Conservation (phyloP, 2,329 filamentous ascomycete genomes). For the Paracamarosporium sp. region DNA sequence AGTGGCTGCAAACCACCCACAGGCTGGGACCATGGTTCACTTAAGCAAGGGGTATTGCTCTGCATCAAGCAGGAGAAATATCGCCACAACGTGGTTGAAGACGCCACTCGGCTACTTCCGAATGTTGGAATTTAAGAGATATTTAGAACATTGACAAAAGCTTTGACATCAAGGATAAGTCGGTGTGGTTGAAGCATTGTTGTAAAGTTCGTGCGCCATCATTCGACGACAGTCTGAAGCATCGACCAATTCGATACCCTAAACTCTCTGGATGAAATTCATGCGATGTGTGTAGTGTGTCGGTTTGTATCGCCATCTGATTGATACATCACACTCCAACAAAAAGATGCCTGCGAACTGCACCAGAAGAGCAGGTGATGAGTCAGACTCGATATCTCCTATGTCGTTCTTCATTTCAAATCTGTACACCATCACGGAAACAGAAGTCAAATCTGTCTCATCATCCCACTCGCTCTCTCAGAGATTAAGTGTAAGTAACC, state of each 20-base stretch:
- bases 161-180: not conserved
- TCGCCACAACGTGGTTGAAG: constrained; percentile 15
- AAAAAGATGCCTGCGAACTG: constrained; percentile 15
- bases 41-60: constrained; percentile 14
- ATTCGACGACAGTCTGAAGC: not conserved
- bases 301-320: constrained; percentile 9
- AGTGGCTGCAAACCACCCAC: constrained; percentile 7
- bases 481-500: constrained; percentile 13
- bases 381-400: not conserved
- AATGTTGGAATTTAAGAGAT: not conserved
- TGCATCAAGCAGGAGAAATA: constrained; percentile 10
- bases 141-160: constrained; percentile 3
- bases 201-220: not conserved
- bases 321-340: too few relatives aligned
- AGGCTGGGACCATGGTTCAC: constrained; percentile 15
- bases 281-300: constrained; percentile 7
- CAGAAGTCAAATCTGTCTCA: not conserved
- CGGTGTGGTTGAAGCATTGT: not conserved
- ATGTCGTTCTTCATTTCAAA: constrained; percentile 17
- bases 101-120: constrained; percentile 1
- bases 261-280: constrained; percentile 11
- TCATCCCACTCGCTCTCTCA: not conserved
- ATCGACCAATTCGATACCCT: not conserved
- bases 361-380: constrained; percentile 7
- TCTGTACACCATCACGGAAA: constrained; percentile 12